Base-by-base conservation (phyloP, 306 rosid species). In the Fragaria ananassa region DNA sequence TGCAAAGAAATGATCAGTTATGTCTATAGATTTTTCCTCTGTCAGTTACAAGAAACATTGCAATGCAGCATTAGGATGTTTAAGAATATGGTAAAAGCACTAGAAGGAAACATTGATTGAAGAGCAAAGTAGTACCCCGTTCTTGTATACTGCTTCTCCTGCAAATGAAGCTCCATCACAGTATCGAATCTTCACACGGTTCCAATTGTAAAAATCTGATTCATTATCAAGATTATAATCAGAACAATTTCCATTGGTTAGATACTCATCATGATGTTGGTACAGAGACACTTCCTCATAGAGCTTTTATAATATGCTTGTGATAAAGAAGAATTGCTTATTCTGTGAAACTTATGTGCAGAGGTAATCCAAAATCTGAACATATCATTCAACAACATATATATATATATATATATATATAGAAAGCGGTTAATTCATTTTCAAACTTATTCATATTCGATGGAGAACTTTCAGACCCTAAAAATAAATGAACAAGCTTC, bases 91-190 rank as follows among this genome's bases (percentile, higher is more conserved):
- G 27, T 54, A 54, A 8, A 19, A n/a, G 27, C 10, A 6, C 5
- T n/a, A 54, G 61, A 54, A n/a, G 27, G 61, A n/a, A n/a, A 54
- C 23, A 18, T 18, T 18, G 10, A 4, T 19, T 51, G 2, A 5
- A 35, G 12, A 69, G 62, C 69, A 69, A 81, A 74, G 74, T 91
- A 89, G 81, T 93, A 93, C 98, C 97, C 90, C 91, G 44, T 88
- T 91, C 46, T 72, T 62, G 81, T 83, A 87, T 51, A 71, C 57
- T 25, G 85, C 78, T 81, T 96, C 90, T 75, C 99, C 99, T 0
- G 88, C 87, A 81, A 92, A 96, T 39, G 99, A 96, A 66, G 90
- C 99, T 86, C 98, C 98, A 80, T 96, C 99, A 70, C 99, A 96
- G 41, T 92, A 92, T 84, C 99, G 88, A 70, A 96, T 78, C 84